Evolutionary conservation across 768 basidiomycete genomes (phyloP).

Genomic region (Kwoniella shandongensis): DNA sequence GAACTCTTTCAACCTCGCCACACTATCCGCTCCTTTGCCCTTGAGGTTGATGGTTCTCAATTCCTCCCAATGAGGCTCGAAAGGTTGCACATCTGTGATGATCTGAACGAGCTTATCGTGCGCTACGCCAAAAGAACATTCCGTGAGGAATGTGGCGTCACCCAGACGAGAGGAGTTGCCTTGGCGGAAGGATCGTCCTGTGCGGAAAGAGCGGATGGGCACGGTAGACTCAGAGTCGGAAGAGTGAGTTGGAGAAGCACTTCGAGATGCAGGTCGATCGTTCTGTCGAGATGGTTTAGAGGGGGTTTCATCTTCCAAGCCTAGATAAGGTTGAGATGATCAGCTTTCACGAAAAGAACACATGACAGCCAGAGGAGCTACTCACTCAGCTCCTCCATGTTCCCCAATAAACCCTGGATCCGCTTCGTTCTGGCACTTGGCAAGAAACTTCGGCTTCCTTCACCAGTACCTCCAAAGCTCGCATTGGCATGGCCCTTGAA

Average conservation of each 20-base stretch:
- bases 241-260: constrained; percentile 14
- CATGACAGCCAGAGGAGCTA: constrained; percentile 9
- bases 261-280: constrained; percentile 11
- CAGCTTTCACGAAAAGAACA: constrained; percentile 1
- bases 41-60: constrained; percentile 73
- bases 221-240: constrained; percentile 27
- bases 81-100: constrained; percentile 92
- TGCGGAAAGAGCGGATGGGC: constrained; percentile 39
- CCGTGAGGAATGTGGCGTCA: constrained; percentile 78
- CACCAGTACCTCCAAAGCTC: constrained; percentile 2
- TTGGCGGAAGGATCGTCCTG: constrained; percentile 51
- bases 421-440: constrained; percentile 71
- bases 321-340: constrained; percentile 6
- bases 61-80: constrained; percentile 90
- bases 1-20: constrained; percentile 84
- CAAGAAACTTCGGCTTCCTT: constrained; percentile 29
- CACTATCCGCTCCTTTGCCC: constrained; percentile 71
- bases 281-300: constrained; percentile 40
- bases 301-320: constrained; percentile 48
- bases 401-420: constrained; percentile 75
- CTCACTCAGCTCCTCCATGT: constrained; percentile 69
- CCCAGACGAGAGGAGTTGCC: constrained; percentile 19
- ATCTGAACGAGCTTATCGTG: constrained; percentile 86
- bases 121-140: constrained; percentile 94
- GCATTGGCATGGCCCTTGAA: constrained; percentile 20